These are phyloP conservation scores for Oxyria digyna DNA, from an alignment of 148 eudicot species.

Conservation along the genomic window DNA sequence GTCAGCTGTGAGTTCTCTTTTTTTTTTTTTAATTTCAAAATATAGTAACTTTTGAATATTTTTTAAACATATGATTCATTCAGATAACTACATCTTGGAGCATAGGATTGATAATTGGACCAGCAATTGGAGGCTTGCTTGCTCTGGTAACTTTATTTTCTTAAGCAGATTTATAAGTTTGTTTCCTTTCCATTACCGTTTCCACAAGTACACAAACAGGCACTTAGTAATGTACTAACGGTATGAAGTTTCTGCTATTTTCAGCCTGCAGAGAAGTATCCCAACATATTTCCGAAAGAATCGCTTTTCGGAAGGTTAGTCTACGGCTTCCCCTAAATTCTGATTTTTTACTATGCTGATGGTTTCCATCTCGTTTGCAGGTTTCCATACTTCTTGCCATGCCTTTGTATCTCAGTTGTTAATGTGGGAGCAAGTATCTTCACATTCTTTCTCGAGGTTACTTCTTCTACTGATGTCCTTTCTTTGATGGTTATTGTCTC, in stretches of 20 bases:
- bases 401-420: constrained; percentile 52
- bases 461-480: not conserved
- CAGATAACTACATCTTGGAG: constrained; percentile 83
- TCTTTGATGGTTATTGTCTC: not conserved
- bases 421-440: constrained; percentile 35
- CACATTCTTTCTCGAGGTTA: constrained; percentile 67
- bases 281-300: constrained; percentile 39
- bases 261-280: constrained; percentile 92
- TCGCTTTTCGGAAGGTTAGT: constrained; percentile 73
- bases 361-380: constrained; percentile 25
- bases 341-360: not conserved
- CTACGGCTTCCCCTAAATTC: not conserved
- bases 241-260: not conserved
- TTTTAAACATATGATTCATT: not conserved
- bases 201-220: too few relatives aligned
- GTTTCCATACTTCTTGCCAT: constrained; percentile 81
- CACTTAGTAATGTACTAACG: constrained; percentile 6
- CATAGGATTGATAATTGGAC: constrained; percentile 79
- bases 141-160: constrained; percentile 49
- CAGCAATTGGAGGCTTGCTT: constrained; percentile 88
- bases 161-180: not conserved
- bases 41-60: not conserved
- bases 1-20: constrained; percentile 51
- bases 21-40: not conserved
- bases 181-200: too few relatives aligned